Base-by-base conservation (phyloP, 2,329 filamentous ascomycete species). In the Venturiaceae sp. region DNA sequence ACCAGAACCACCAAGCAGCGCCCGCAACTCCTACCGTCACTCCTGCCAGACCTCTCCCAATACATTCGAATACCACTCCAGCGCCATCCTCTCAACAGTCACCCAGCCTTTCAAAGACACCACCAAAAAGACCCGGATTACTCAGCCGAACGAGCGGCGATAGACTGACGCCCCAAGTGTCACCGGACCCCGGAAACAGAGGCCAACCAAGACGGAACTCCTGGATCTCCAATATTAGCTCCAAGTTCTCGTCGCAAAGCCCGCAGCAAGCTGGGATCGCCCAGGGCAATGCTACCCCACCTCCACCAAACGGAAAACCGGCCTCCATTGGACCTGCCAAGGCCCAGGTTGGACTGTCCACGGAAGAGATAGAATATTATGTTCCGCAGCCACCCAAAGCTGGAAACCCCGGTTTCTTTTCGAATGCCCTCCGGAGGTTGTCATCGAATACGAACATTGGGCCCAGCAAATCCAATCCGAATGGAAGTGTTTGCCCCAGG, bases 221-320 rank as follows among this genome's bases (percentile, higher is more conserved):
- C 14, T 99, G 94, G 94, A 92, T 97, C 67, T 90, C 89, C 59
- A 96, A 85, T 68, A 84, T 97, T 64, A 95, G 90, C 63, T 92
- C 90, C 64, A 96, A 95, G 70, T 96, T 97, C 75, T 91, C 88
- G 2, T 84, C 83, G 68, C 71, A 79, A 65, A 63, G 66, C 23
- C 58, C 59, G 34, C 62, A 69, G 62, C 44, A 50, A 23, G 26
- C 44, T 28, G 44, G 26, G 21, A 3, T 16, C 26, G 14, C 44
- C 13, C 62, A 69, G 66, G 56, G 28, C 62, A 67, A 57, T 63
- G 55, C 54, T 61, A 23, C 46, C 36, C 62, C 26, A 37, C 64
- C 60, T 58, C 64, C 54, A 56, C 60, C 59, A 26, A 63, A 62
- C 60, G 58, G 62, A 13, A 59, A 62, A 37, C 53, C 60, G 60